These are phyloP conservation scores for Exserohilum turcica DNA, from an alignment of 2,329 filamentous ascomycete species.

Conservation along the genomic window DNA sequence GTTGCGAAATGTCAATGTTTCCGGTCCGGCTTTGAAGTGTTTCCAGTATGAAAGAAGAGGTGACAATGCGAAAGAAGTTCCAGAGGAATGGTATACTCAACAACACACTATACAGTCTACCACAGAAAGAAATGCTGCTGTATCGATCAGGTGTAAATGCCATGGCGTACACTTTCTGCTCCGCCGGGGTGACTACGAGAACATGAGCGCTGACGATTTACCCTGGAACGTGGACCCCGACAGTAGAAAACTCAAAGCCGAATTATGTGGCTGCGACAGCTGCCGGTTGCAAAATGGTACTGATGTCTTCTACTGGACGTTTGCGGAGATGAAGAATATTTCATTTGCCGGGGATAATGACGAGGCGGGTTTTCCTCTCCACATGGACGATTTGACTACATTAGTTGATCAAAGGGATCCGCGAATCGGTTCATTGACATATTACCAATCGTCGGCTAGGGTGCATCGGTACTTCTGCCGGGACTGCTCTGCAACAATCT, in stretches of 20 bases:
- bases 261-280: slow-evolving; percentile 56
- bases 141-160: slow-evolving; percentile 55
- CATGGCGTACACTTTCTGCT: slow-evolving; percentile 54
- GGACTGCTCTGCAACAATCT: slow-evolving; percentile 55
- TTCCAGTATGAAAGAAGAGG: slow-evolving; percentile 23
- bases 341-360: slow-evolving; percentile 26
- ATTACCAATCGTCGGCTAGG: slow-evolving; percentile 52
- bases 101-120: slow-evolving; percentile 9
- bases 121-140: slow-evolving; percentile 22
- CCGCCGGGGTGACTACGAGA: slow-evolving; percentile 39
- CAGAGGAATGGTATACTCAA: slow-evolving; percentile 38
- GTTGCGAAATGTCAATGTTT: slow-evolving; percentile 47
- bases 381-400: slow-evolving; percentile 41
- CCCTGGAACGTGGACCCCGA: slow-evolving; percentile 53
- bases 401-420: slow-evolving; percentile 46
- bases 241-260: slow-evolving; percentile 49
- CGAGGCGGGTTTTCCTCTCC: slow-evolving; percentile 36
- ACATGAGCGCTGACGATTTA: slow-evolving; percentile 36
- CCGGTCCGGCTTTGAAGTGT: slow-evolving; percentile 34
- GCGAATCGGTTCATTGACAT: slow-evolving; percentile 51
- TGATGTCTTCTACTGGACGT: slow-evolving; percentile 57
- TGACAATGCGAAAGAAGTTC: slow-evolving; percentile 27
- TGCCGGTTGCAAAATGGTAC: slow-evolving; percentile 52
- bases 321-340: slow-evolving; percentile 49
- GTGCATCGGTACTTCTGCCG: slow-evolving; percentile 58